Evolutionary conservation across 108 stramenopile species (phyloP), one percentile per base, ranked within the genome.

Genomic region (Cyclotella sp.): DNA sequence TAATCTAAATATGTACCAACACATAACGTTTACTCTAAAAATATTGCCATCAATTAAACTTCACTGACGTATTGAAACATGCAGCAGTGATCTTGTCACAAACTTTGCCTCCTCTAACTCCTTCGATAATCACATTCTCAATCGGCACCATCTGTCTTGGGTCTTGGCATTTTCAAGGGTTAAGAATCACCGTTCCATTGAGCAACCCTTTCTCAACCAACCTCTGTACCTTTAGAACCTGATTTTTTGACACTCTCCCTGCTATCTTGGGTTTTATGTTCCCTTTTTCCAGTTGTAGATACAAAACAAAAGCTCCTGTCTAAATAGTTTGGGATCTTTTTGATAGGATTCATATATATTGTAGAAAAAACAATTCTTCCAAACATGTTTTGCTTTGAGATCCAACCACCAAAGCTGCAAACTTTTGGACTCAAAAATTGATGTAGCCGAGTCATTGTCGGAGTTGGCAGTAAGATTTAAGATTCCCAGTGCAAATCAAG

Each of bases 181-280:
- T 47, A 41, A 86, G 86, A 29, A 91, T 82, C 39, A 91, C 75
- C 9, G 76, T 76, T 15, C 90, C 90, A 63, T 83, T 68, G 4
- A 75, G 71, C 60, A 87, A 78, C 15, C 86, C 88, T 43, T 74
- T 77, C 70, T 90, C 88, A 34, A 92, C 67, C 47, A 83, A 63
- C 19, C 41, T 63, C 28, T 92, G 91, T 12, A 84, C 84, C 39
- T 82, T 78, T 28, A 86, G 86, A 19, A 92, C 91, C 61, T 90
- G 83, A 40, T 82, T 75, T 57, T 90, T 62, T 7, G 82, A 49
- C 16, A 92, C 77, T 27, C 85, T 60, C 27, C 88, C 80, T 21
- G 85, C 83, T 70, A 90, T 84, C 65, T 88, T 77, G n/a, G 91
- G 89, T 18, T 78, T 82, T 34, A 92, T 86, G 44, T n/a, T n/a